Evolutionary conservation across 2,329 filamentous ascomycete species (phyloP), one percentile per base, ranked within the genome.

Genomic region (Botrytis pseudocinerea): DNA sequence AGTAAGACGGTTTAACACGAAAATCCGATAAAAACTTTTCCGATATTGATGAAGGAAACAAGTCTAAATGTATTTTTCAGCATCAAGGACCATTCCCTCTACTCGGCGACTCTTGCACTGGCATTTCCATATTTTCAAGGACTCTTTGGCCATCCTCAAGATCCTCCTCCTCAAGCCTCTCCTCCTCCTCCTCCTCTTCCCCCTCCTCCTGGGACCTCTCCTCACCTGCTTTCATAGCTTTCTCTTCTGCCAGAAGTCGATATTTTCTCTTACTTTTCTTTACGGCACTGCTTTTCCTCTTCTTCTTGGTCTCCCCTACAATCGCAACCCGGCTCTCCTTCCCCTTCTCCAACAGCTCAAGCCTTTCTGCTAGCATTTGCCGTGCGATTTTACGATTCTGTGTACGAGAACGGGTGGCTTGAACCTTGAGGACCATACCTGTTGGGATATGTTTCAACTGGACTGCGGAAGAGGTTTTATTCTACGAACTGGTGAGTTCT

Each of bases 381-480:
- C 95, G 88, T 20, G 96, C 96, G 75, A 93, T 91, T 82, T 92
- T 95, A 76, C 95, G 89, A 82, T 99, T 99, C 83, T 97, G 93
- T 73, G 88, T 88, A 28, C 94, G 90, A 1, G 93, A 97, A 65
- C 96, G 91, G 14, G 96, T 98, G 32, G 92, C 94, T 83, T 99
- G 96, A 72, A 90, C 95, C 84, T 99, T 99, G 76, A 99, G 89
- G 22, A 98, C 95, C 70, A 98, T 90, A 75, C 95, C 95, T 0
- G 95, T 97, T 9, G 95, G 94, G 25, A 92, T 84, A 82, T 99
- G 96, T 77, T 92, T 96, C 51, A 99, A 86, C 82, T 99, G 96
- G 3, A 98, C 95, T 54, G 95, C 95, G 0, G 93, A 98, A 76
- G 91, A 94, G 40, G 96, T 99, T 89, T 99, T 99, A 84, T 99